Base-by-base conservation (phyloP, 2,329 filamentous ascomycete species). In the Epichloe scottii region DNA sequence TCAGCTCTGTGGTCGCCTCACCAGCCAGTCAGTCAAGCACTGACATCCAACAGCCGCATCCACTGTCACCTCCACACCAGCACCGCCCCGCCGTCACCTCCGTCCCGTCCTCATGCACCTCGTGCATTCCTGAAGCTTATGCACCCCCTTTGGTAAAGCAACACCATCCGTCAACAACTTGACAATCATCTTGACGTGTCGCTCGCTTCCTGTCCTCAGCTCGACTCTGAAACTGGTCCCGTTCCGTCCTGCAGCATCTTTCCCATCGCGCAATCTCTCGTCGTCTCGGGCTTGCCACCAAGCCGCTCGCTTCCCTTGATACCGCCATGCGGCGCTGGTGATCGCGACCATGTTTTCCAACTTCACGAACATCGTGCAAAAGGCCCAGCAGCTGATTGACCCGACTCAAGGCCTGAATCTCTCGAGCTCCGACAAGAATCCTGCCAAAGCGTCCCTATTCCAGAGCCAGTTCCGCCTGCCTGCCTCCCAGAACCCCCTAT, bases 391-490 rank as follows among this genome's bases (percentile, higher is more conserved):
- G 71, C 77, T 95, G 70, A 94, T 96, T 71, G 91, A 96, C 68
- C 87, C 89, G 50, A 86, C 86, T 57, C 83, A 89, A 66, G 83
- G 86, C 63, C 74, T 87, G 56, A 81, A 82, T 58, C 77, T 87
- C 53, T 81, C 84, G 59, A 79, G 82, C 62, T 81, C 84, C 53
- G 87, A 93, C 68, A 80, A 79, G 56, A 85, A 88, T 65, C 89
- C 90, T 47, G 91, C 90, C 63, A 97, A 96, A 72, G 83, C 89
- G 51, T 85, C 86, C 48, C 81, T 97, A 53, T 98, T 97, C 73
- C 89, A 93, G 71, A 85, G 86, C 67, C 93, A 98, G 70, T 98
- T 98, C 73, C 88, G 93, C 58, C 84, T 98, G 35, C 93, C 93
- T 44, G 82, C 89, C 63, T 85, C 88, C 39, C 91, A 98, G 70